Evolutionary conservation across 805 yeast genomes (phyloP), one percentile per base, ranked within the genome.

Genomic region (Suhomyces sp.): DNA sequence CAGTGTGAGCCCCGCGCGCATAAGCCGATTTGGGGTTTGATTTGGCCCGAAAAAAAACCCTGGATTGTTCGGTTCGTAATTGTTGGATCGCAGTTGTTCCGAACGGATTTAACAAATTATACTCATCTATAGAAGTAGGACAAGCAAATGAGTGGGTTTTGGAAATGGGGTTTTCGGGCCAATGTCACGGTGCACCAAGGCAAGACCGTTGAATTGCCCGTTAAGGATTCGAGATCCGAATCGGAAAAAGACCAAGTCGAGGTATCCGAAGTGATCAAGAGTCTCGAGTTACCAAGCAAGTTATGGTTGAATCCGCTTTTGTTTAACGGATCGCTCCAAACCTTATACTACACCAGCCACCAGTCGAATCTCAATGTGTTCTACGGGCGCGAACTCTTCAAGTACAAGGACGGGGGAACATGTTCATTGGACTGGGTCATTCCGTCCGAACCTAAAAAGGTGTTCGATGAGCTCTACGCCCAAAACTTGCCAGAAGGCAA

Each of bases 271-370:
- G 49, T 55, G 45, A 48, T 64, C 43, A 31, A 43, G 25, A 33
- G 46, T 10, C 15, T 57, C 43, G 20, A 22, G 15, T 54, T 62
- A 19, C 58, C 65, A 2, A 29, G 53, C 19, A 75, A 75, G 58
- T 77, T 85, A 58, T 69, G 81, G 65, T 71, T 86, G 63, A 79
- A 82, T 55, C 94, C 94, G 6, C 67, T 79, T 3, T 65, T 86
- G 25, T 82, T 82, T 65, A 83, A 83, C 53, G 97, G 97, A 21
- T 79, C 86, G 51, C 68, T 89, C 24, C 97, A 92, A 67, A 90
- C 97, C 2, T 62, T 86, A 64, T 84, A 82, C 61, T 82, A 92
- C 44, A 80, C 85, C 2, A 67, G 76, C 20, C 80, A 82, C 52
- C 72, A 81, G n/a, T 70, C 72, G 41, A 66, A 67, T 25, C 86